Conservation (phyloP, 257 asterid species). For the Apocynum venetum region DNA sequence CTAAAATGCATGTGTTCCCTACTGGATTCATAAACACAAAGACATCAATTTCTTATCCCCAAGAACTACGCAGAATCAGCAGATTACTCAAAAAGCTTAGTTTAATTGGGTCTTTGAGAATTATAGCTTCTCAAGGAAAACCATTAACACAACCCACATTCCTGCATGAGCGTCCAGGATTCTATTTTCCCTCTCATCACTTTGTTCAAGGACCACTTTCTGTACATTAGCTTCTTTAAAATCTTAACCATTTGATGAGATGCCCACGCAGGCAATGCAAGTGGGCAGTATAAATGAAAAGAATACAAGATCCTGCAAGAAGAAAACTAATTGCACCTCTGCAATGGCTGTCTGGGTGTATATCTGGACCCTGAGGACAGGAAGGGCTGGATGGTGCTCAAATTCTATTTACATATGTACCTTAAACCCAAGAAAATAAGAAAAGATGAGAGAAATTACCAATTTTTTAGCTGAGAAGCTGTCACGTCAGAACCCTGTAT, state of each 20-base stretch:
- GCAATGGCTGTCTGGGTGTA: neutral
- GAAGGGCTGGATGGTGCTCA: neutral
- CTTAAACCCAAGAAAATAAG: constrained; percentile 9
- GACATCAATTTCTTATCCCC: neutral
- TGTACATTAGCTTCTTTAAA: neutral
- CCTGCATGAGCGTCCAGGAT: neutral
- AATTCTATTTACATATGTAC: neutral
- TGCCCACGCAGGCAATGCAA: neutral
- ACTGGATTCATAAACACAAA: neutral
- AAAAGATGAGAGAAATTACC: constrained; percentile 43
- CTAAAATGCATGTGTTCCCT: neutral
- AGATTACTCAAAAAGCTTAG: neutral
- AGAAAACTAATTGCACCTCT: neutral
- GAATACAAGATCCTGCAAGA: neutral
- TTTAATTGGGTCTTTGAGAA: neutral
- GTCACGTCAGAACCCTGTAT: constrained; percentile 95
- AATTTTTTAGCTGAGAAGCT: constrained; percentile 84
- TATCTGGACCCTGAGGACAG: neutral
- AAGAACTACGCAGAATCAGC: neutral
- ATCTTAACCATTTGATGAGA: neutral
- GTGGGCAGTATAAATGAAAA: neutral
- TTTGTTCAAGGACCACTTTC: neutral
- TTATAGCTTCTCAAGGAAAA: neutral
- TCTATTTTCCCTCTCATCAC: neutral
- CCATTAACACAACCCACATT: neutral